Base-by-base conservation (phyloP, 192 early-diverging fungal species). In the Piromyces sp. region DNA sequence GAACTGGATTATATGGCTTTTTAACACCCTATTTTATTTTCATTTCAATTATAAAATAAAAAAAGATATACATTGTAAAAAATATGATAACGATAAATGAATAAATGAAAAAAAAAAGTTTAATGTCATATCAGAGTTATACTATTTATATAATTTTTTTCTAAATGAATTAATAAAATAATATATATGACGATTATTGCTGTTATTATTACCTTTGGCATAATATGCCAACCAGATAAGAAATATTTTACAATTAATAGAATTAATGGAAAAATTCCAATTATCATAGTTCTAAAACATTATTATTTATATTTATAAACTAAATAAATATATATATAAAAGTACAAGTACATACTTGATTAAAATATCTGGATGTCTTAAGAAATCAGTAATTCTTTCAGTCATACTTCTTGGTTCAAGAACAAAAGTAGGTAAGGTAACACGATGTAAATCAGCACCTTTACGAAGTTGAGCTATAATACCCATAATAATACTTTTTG, bases 381-480 rank as follows among this genome's bases (percentile, higher is more conserved):
- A 95, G 88, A 98, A 98, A 88, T 98, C 96, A 13, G 96, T 96
- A 30, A 98, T 94, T 29, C 95, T 92, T 85, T 98, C 97, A 30
- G 95, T 90, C 89, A 97, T 96, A 86, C 94, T 95, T 29, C 96
- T 87, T 3, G 96, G 94, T 82, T 98, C 97, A 29, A 98, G 89
- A 7, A 98, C 92, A 89, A 98, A 98, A 11, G 95, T 96, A 16
- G 96, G 97, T 26, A 98, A 91, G n/a, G 96, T 95, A 78, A 98
- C 92, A 80, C 94, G 89, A 81, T 94, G 94, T 81, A 98, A 91
- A 84, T 98, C 97, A 87, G 92, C 95, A 79, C 93, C 95, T 84
- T 95, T 93, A 81, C 94, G 87, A 51, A 98, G 85, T 86, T 98
- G 97, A 30, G 88, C 82, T 81, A 98, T 95, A 85, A 98, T 91